Evolutionary conservation across 2,329 filamentous ascomycete species (phyloP), one percentile per base, ranked within the genome.

Genomic region (Fusarium sp.): DNA sequence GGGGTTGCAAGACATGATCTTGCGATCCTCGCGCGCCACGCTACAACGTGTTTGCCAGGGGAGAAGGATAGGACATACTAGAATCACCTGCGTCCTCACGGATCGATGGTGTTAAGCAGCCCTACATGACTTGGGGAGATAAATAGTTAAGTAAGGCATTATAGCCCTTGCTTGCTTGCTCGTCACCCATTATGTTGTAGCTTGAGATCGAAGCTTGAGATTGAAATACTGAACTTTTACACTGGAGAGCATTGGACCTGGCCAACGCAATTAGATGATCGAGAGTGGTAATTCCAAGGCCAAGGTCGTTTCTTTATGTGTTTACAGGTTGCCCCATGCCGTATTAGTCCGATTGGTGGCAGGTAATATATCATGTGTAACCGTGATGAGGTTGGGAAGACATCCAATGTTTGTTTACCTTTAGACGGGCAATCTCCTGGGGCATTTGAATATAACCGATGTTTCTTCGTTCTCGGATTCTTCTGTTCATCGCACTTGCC

Each of bases 201-300:
- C 49, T 57, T 38, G 23, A 69, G 50, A 60, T 27, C 46, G 44
- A 70, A 69, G 41, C 49, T 57, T 38, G 23, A 69, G 50, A 60
- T 27, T 50, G 44, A 70, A 64, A 48, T 41, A 53, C 38, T 50
- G n/a, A 41, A 67, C 33, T 60, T 23, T 57, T 18, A 49, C 15
- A 37, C 35, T 38, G 20, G 41, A 64, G 26, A 44, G 27, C 38
- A 60, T 50, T 15, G n/a, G 55, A 27, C 17, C 17, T 18, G 27
- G 14, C 18, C 11, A 20, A 42, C 32, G 17, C 33, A 32, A 17
- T 23, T 23, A n/a, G 23, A 46, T 48, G 13, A 15, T 35, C 15
- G 20, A 30, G 23, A 44, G 37, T 18, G 26, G 18, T 14, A 26
- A 32, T 37, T 10, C 12, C 13, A 32, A 38, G 7, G 12, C 35